A percentile compares a stretch with the other conserved stretches of the same genome.
Conservation (phyloP, 371 early-diverging fungal species). For the Apophysomyces elegans region DNA sequence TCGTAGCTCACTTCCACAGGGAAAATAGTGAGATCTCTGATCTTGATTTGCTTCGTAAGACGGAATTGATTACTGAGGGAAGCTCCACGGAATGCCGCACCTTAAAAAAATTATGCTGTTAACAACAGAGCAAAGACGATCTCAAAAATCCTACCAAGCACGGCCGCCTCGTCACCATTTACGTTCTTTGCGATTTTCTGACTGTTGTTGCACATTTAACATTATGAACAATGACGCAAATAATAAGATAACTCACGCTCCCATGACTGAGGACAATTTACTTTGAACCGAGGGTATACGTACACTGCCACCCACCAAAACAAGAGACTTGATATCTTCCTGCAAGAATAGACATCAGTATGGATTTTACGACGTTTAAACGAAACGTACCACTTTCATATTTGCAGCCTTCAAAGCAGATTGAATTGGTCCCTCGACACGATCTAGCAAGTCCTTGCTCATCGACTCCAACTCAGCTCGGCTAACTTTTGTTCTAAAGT, state of each 20-base stretch:
- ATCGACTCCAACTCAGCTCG: slow-evolving; percentile 78
- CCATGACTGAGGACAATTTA: slow-evolving; percentile 70
- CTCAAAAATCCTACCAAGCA: slow-evolving; percentile 61
- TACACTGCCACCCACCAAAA: slow-evolving; percentile 94
- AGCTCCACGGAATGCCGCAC: slow-evolving; percentile 92
- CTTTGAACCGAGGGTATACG: slow-evolving; percentile 88
- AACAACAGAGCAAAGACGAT: not conserved
- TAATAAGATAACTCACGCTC: slow-evolving; percentile 59
- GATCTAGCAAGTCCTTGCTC: slow-evolving; percentile 67
- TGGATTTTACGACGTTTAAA: not conserved
- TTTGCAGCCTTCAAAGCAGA: slow-evolving; percentile 69
- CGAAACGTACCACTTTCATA: slow-evolving; percentile 62
- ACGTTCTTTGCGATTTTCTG: slow-evolving; percentile 91
- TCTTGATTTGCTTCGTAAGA: slow-evolving; percentile 78
- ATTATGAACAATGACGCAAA: not conserved
- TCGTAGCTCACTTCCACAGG: slow-evolving; percentile 80
- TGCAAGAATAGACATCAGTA: slow-evolving; percentile 18
- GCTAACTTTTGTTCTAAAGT: slow-evolving; percentile 81
- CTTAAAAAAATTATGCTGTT: slow-evolving; percentile 25
- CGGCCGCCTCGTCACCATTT: slow-evolving; percentile 96
- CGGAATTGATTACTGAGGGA: slow-evolving; percentile 85
- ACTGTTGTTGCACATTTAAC: slow-evolving; percentile 24
- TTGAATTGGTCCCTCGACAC: slow-evolving; percentile 78
- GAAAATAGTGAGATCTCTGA: slow-evolving; percentile 80
- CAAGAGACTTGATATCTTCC: slow-evolving; percentile 79